Evolutionary conservation across 2,329 filamentous ascomycete genomes (phyloP).

Genomic region (Ascochyta fabae): DNA sequence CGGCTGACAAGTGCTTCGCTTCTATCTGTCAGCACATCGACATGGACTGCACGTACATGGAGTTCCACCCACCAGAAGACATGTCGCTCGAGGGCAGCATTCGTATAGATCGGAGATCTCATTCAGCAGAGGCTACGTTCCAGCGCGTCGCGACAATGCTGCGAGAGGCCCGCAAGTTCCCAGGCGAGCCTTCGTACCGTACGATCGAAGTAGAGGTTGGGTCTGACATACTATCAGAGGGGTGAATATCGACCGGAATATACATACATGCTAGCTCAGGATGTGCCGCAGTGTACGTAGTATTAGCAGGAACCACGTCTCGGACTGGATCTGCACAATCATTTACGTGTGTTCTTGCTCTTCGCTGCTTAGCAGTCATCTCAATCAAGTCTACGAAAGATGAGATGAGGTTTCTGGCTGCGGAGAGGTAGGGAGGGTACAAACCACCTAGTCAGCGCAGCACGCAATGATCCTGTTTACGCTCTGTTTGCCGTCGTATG

Average conservation of each 20-base stretch:
- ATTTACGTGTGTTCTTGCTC: no score
- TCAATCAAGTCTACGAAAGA: no score
- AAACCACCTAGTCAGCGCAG: no score
- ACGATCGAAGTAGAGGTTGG: conserved; percentile 19
- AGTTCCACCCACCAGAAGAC: conserved; percentile 23
- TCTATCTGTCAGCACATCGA: conserved; percentile 8
- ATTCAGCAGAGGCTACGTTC: conserved; percentile 2
- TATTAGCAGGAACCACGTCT: no score
- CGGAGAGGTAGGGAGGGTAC: no score
- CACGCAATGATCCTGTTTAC: no score
- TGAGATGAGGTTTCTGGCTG: no score
- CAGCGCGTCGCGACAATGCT: conserved; percentile 13
- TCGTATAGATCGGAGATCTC: conserved; percentile 8
- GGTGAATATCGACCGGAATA: not conserved
- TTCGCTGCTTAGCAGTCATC: no score
- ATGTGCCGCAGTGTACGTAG: no score
- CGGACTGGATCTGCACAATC: no score
- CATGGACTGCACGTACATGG: conserved; percentile 15
- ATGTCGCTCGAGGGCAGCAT: conserved; percentile 16
- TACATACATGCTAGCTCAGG: no score
- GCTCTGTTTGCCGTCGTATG: no score
- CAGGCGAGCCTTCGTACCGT: conserved; percentile 11
- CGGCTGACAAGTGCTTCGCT: conserved; percentile 17
- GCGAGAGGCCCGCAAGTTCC: conserved; percentile 10
- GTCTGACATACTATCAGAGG: not conserved